Conservation (phyloP, 805 yeast species). For the Dipodascus albidus region DNA sequence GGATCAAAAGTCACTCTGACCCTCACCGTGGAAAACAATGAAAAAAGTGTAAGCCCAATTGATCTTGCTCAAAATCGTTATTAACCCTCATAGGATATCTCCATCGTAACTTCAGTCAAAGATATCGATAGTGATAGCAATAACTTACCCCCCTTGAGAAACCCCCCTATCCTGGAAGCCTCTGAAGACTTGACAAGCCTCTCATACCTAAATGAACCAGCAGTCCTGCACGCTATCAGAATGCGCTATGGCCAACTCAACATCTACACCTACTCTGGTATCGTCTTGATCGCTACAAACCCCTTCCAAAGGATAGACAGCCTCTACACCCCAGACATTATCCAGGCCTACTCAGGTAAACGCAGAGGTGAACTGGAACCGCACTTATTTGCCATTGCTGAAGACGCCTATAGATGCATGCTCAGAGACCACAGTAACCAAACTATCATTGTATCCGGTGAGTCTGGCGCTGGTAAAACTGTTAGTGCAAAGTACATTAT, state of each 20-base stretch:
- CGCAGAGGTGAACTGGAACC: constrained; percentile 94
- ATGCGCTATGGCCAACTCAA: constrained; percentile 80
- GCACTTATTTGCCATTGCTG: constrained; percentile 94
- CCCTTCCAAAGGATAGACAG: constrained; percentile 92
- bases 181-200: constrained; percentile 89
- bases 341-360: constrained; percentile 89
- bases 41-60: constrained; percentile 9
- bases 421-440: constrained; percentile 74
- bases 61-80: neutral
- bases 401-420: constrained; percentile 95
- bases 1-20: constrained; percentile 37
- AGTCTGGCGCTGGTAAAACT: constrained; percentile 97
- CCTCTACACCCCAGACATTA: constrained; percentile 80
- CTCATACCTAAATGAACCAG: constrained; percentile 91
- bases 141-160: constrained; percentile 69
- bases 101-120: constrained; percentile 16
- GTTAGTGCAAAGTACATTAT: constrained; percentile 94
- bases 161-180: constrained; percentile 85
- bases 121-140: constrained; percentile 35
- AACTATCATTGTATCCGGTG: constrained; percentile 95
- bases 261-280: constrained; percentile 93
- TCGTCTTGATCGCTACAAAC: constrained; percentile 89
- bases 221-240: constrained; percentile 87
- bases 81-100: constrained; percentile 11
- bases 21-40: constrained; percentile 41